Base-by-base conservation (phyloP, 176 grass and related monocot species). In the Themeda triandra region DNA sequence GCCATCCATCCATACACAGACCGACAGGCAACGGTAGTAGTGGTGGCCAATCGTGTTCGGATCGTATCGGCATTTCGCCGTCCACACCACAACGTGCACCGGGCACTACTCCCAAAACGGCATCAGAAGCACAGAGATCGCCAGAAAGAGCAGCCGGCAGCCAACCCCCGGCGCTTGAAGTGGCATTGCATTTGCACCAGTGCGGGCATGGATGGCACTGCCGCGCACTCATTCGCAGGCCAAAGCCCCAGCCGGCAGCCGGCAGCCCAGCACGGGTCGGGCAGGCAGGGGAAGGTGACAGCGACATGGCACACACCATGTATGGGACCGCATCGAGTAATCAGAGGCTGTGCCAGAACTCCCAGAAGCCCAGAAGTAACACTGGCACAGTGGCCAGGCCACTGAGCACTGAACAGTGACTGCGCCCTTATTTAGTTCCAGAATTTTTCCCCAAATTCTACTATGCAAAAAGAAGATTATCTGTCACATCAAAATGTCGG, bases 231-330 rank as follows among this genome's bases (percentile, higher is more conserved):
- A 65, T 11, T 60, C 46, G 40, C 72, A 51, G 18, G 33, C 67
- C 4, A 24, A 40, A 39, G 36, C 32, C 31, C 64, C 63, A 66
- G 48, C 48, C 48, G 48, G 48, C 48, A 51, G 48, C 17, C 48
- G 17, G 5, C 15, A 2, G 15, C 48, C 49, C 53, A 58, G 7
- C 53, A 58, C 53, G 21, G 1, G 48, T 13, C 41, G 42, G 27
- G 39, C 39, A 11, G 13, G 40, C 40, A 21, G 71, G 44, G 46
- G 29, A 33, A 74, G 28, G 63, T 44, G 87, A 92, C 70, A 89
- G 87, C 51, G 87, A 92, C 76, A 73, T 65, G 87, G 79, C 87
- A 89, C 29, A 39, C 36, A 14, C 4, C 23, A 6, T 19, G 21
- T n/a, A n/a, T n/a, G n/a, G n/a, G n/a, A n/a, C n/a, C n/a, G 36